A percentile compares a stretch with the other conserved stretches of the same genome.
phyloP scores from a whole-genome alignment of 495 filamentous ascomycete genomes.

The Lasiosphaeria miniovina region DNA sequence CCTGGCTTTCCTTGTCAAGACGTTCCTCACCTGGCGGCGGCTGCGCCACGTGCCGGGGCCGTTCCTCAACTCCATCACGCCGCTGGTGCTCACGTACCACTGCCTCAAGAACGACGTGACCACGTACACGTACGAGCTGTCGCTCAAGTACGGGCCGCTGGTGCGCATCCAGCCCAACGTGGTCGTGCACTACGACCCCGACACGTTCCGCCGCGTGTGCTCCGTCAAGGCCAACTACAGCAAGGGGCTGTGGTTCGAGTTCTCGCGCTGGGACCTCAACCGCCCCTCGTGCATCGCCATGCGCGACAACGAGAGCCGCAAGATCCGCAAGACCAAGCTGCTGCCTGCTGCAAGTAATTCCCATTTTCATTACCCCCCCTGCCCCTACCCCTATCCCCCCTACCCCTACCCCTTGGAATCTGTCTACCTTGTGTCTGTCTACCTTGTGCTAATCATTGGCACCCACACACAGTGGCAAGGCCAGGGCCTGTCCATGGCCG shows the following conservation, averaged over 20 bases:
- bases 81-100: conserved; percentile 29
- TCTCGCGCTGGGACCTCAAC: conserved; percentile 35
- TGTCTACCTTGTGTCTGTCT: conserved; percentile 1
- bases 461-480: conserved; percentile 22
- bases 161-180: conserved; percentile 43
- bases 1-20: neutral
- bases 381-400: neutral
- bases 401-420: neutral
- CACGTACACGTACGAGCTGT: conserved; percentile 14
- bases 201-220: conserved; percentile 35
- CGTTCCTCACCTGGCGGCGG: conserved; percentile 11
- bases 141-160: conserved; percentile 30
- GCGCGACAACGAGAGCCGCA: conserved; percentile 23
- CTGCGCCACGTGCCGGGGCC: conserved; percentile 47
- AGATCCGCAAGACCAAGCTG: conserved; percentile 31
- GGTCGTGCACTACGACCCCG: conserved; percentile 43
- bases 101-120: conserved; percentile 32
- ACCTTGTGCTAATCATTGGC: neutral
- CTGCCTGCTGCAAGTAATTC: conserved; percentile 25
- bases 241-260: conserved; percentile 40
- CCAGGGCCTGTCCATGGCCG: conserved; percentile 44
- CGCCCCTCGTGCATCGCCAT: conserved; percentile 38
- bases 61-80: conserved; percentile 35
- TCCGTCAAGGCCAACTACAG: conserved; percentile 35
- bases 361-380: neutral